Conservation (phyloP, 768 basidiomycete species). For the Melanogaster broomeanus region DNA sequence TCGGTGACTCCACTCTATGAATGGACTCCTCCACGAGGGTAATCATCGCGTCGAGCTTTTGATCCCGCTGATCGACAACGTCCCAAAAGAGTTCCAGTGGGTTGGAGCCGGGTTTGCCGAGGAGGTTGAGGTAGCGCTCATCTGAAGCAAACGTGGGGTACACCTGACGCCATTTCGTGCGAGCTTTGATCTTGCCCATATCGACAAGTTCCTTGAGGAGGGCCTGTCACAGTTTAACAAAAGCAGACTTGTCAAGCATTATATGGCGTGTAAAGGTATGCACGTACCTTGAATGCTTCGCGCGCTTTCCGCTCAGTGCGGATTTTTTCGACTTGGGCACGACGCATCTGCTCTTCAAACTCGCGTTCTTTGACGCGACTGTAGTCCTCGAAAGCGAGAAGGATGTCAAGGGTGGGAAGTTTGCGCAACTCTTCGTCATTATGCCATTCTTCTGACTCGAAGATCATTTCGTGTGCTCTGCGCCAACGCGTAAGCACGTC, state of each 20-base stretch:
- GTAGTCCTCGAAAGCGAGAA: constrained; percentile 94
- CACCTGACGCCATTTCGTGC: constrained; percentile 89
- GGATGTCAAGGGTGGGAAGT: constrained; percentile 88
- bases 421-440: constrained; percentile 74
- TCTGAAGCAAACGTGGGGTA: constrained; percentile 79
- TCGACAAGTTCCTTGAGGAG: constrained; percentile 72
- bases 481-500: constrained; percentile 96
- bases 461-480: constrained; percentile 73
- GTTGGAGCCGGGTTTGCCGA: constrained; percentile 92
- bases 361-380: constrained; percentile 87
- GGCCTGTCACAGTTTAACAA: constrained; percentile 42
- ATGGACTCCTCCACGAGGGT: constrained; percentile 65
- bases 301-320: constrained; percentile 86
- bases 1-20: constrained; percentile 39
- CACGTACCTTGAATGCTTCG: constrained; percentile 81
- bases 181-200: constrained; percentile 69
- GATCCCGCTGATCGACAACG: constrained; percentile 81
- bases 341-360: constrained; percentile 84
- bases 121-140: constrained; percentile 80
- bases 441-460: constrained; percentile 79
- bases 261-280: neutral
- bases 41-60: constrained; percentile 79
- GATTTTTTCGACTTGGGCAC: constrained; percentile 79
- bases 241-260: neutral
- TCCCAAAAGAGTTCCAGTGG: constrained; percentile 98